Base-by-base conservation (phyloP, 306 rosid genomes). In the Lablab purpureus region DNA sequence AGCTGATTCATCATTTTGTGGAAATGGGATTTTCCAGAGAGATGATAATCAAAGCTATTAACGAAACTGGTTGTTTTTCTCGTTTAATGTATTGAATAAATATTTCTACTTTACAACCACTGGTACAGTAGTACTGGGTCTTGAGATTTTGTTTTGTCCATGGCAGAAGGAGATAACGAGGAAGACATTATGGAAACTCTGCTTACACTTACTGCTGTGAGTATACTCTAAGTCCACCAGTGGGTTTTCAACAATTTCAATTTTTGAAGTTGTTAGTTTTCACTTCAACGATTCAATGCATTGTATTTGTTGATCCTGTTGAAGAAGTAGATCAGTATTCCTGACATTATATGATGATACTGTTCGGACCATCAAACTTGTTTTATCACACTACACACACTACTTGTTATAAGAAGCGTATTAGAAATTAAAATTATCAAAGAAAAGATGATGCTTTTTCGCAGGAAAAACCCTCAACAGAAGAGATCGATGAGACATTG, bases 381-480 rank as follows among this genome's bases (percentile, higher is more conserved):
- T 41, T 41, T 41, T 41, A 41, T 41, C 2, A 34, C 3, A 40
- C 45, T 40, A 9, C 45, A 37, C 45, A 40, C 43, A 36, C 1
- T 36, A 37, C 43, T 40, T 2, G 45, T 40, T 8, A 0, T 40
- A 40, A 40, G 45, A 40, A 40, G 12, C 45, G 12, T 40, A 10
- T 10, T 41, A 41, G 14, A 41, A 41, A 41, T 3, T 41, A 41
- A 10, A 41, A 41, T 9, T 4, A 41, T 41, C 46, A 41, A 41
- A 41, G 46, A 41, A 10, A 41, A 41, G 46, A 41, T 41, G n/a
- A n/a, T 69, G 11, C 69, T 12, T 32, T 80, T 50, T 36, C 84
- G 81, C 89, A 92, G 95, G 89, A 71, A 74, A 71, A 81, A 6
- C 59, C 70, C 21, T 80, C 74, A 14, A 59, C 28, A 58, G 77